These are phyloP conservation scores for Trichophyton verrucosum DNA, from an alignment of 2,329 filamentous ascomycete species.

Conservation along the genomic window DNA sequence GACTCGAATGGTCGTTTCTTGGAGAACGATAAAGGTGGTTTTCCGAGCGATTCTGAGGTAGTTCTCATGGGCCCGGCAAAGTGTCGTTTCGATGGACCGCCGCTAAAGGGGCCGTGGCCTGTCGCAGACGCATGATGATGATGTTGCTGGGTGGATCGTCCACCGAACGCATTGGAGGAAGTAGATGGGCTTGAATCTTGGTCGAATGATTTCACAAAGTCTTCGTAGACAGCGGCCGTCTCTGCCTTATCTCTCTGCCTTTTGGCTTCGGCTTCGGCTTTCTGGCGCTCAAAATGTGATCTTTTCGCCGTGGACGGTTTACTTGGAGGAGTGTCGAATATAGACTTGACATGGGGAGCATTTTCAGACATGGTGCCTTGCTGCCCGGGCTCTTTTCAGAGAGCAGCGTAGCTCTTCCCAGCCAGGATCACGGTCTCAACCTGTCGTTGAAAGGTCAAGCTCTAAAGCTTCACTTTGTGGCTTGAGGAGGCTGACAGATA, in stretches of 20 bases:
- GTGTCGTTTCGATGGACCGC: constrained; percentile 45
- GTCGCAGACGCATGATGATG: constrained; percentile 19
- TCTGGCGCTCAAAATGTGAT: constrained; percentile 77
- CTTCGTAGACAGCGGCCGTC: constrained; percentile 73
- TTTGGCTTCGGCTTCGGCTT: constrained; percentile 81
- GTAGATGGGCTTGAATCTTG: constrained; percentile 26
- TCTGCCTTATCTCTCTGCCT: constrained; percentile 71
- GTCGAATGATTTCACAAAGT: constrained; percentile 64
- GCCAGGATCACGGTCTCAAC: background rate
- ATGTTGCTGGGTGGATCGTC: constrained; percentile 14
- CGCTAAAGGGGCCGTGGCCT: constrained; percentile 20
- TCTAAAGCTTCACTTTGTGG: background rate
- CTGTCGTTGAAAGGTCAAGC: too few relatives aligned
- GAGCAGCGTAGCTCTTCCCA: background rate
- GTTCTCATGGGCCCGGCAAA: constrained; percentile 39
- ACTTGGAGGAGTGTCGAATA: background rate
- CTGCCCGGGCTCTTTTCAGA: background rate
- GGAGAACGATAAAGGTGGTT: constrained; percentile 28
- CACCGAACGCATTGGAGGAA: constrained; percentile 11
- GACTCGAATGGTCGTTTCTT: constrained; percentile 36
- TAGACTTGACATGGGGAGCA: background rate
- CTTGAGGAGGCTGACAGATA: background rate
- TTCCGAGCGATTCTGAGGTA: constrained; percentile 39
- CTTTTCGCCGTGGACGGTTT: constrained; percentile 44
- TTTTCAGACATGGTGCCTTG: background rate